phyloP scores from a whole-genome alignment of 805 yeast genomes.

The Saccharomycodes ludwigii region DNA sequence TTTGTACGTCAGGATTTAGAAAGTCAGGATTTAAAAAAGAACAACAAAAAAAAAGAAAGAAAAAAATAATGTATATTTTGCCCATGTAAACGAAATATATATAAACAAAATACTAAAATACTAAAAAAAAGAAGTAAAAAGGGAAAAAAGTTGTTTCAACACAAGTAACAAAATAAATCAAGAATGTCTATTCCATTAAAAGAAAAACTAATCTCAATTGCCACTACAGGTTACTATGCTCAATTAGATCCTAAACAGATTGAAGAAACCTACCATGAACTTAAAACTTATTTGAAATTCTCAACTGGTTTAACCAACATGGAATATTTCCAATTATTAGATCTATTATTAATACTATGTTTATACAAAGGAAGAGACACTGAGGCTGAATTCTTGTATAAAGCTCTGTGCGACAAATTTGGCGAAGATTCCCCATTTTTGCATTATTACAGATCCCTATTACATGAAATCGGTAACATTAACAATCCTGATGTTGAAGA shows the following conservation, averaged over 20 bases:
- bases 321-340: constrained; percentile 47
- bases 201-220: constrained; percentile 38
- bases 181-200: constrained; percentile 15
- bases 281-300: constrained; percentile 17
- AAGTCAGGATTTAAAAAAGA: too few species aligned
- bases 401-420: constrained; percentile 56
- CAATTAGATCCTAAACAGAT: constrained; percentile 34
- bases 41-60: too few species aligned
- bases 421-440: constrained; percentile 30
- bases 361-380: constrained; percentile 50
- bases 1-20: too few species aligned
- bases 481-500: constrained; percentile 15
- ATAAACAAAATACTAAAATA: background rate
- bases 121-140: background rate
- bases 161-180: too few species aligned
- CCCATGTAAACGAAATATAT: too few species aligned
- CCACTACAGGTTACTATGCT: constrained; percentile 38
- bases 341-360: constrained; percentile 58
- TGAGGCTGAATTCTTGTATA: constrained; percentile 58
- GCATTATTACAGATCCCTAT: constrained; percentile 20
- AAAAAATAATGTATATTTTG: too few species aligned
- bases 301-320: constrained; percentile 18
- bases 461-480: constrained; percentile 16
- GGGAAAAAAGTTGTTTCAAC: background rate
- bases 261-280: constrained; percentile 25